phyloP scores from a whole-genome alignment of 306 rosid genomes.

The Vachellia collinsii region DNA sequence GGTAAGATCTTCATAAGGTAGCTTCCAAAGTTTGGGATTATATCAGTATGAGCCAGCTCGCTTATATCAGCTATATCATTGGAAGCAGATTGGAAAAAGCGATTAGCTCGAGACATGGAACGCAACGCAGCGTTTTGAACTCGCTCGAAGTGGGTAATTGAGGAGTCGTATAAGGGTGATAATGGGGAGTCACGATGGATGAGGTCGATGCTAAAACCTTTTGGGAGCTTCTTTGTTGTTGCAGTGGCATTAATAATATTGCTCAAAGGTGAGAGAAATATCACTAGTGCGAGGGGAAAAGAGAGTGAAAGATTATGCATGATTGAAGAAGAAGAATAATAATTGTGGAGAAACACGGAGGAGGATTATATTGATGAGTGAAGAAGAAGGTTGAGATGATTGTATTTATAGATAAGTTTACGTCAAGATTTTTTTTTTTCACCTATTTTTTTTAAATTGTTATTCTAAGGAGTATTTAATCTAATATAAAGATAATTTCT shows the following conservation, averaged over 20 bases:
- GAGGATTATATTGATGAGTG: not conserved
- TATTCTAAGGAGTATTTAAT: too few relatives aligned
- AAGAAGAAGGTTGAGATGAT: not conserved
- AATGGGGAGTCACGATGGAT: not conserved
- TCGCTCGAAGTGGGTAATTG: not conserved
- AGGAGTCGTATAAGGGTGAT: not conserved
- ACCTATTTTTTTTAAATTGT: too few relatives aligned
- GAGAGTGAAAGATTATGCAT: not conserved
- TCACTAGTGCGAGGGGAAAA: not conserved
- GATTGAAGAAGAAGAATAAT: not conserved
- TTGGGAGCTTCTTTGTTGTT: not conserved
- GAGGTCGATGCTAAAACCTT: not conserved
- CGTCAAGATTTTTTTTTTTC: too few relatives aligned
- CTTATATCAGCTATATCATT: not conserved
- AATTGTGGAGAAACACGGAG: not conserved
- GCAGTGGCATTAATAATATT: too few relatives aligned
- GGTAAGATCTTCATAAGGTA: not conserved
- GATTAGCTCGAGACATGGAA: not conserved
- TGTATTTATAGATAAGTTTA: too few relatives aligned
- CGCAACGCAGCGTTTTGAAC: not conserved
- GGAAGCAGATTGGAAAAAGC: not conserved
- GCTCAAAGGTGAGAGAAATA: not conserved
- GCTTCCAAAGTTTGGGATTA: not conserved
- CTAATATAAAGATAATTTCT: too few relatives aligned
- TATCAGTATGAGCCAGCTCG: not conserved